A percentile compares a stretch with the other conserved stretches of the same genome.
Evolutionary conservation across 805 yeast species (phyloP).

Genomic region (Metschnikowia baotianmanensis): DNA sequence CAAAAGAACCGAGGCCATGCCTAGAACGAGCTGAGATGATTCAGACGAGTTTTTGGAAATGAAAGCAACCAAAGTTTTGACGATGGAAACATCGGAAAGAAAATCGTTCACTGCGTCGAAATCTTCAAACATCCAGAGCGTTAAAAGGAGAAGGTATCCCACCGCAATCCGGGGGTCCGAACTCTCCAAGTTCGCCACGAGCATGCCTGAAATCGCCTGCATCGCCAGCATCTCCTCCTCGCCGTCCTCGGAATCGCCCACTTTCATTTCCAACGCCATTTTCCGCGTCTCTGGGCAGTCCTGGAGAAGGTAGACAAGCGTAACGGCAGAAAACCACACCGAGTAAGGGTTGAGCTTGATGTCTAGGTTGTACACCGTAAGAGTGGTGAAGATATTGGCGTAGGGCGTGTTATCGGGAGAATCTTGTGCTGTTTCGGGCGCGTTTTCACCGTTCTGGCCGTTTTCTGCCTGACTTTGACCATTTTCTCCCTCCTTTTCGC

Average conservation of each 20-base stretch:
- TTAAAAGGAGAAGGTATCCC: slow-evolving; percentile 72
- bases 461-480: background rate
- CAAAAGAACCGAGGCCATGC: slow-evolving; percentile 66
- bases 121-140: slow-evolving; percentile 78
- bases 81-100: slow-evolving; percentile 60
- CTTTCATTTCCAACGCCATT: slow-evolving; percentile 45
- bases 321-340: slow-evolving; percentile 75
- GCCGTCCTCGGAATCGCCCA: slow-evolving; percentile 58
- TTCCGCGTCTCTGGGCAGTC: slow-evolving; percentile 50
- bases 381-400: slow-evolving; percentile 65
- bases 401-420: slow-evolving; percentile 26
- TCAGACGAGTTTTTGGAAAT: slow-evolving; percentile 50
- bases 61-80: slow-evolving; percentile 67
- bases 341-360: slow-evolving; percentile 77
- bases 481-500: slow-evolving; percentile 7
- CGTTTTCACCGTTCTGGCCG: slow-evolving; percentile 5
- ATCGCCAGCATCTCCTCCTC: slow-evolving; percentile 71
- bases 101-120: slow-evolving; percentile 72
- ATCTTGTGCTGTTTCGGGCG: background rate
- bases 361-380: slow-evolving; percentile 70
- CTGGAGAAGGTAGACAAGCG: slow-evolving; percentile 61
- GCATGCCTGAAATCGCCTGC: slow-evolving; percentile 74
- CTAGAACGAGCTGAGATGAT: slow-evolving; percentile 56
- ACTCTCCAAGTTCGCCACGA: slow-evolving; percentile 59
- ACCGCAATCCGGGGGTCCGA: slow-evolving; percentile 73